Evolutionary conservation across 768 basidiomycete genomes (phyloP).

Genomic region (Rubroboletus pulcherrimus): DNA sequence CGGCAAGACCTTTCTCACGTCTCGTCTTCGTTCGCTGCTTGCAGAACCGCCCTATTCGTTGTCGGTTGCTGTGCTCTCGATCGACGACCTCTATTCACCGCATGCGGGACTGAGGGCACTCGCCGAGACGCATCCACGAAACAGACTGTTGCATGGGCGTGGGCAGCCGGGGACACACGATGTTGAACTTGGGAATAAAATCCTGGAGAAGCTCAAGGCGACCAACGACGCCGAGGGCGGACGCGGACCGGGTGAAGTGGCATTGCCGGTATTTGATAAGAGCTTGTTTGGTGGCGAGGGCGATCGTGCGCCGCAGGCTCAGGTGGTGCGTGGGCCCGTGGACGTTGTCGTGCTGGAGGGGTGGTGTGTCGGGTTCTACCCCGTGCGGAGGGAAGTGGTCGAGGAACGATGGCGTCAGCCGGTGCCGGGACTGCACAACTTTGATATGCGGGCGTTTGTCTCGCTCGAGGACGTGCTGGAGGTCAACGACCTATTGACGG

Average conservation of each 20-base stretch:
- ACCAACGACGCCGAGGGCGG: conserved; percentile 29
- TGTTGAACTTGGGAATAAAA: conserved; percentile 52
- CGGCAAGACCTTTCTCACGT: conserved; percentile 82
- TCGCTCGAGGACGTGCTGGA: conserved; percentile 52
- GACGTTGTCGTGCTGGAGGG: conserved; percentile 94
- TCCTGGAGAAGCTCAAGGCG: conserved; percentile 48
- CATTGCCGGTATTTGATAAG: conserved; percentile 86
- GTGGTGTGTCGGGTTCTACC: conserved; percentile 90
- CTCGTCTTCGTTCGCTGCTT: conserved; percentile 46
- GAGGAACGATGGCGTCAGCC: conserved; percentile 47
- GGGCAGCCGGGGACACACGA: conserved; percentile 95
- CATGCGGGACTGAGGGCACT: conserved; percentile 57
- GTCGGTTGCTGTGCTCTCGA: conserved; percentile 61
- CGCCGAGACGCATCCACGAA: conserved; percentile 46
- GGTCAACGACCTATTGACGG: conserved; percentile 58
- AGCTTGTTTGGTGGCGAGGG: conserved; percentile 77
- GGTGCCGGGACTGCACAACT: conserved; percentile 23
- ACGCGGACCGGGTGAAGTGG: conserved; percentile 26
- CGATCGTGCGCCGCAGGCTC: conserved; percentile 56
- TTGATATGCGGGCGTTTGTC: conserved; percentile 36
- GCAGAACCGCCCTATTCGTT: conserved; percentile 46
- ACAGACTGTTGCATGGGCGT: conserved; percentile 73
- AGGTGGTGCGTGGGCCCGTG: conserved; percentile 45
- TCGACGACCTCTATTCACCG: conserved; percentile 85
- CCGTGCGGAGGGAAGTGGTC: conserved; percentile 50